Conservation (phyloP, 768 basidiomycete species). For the Auricularia sp. region DNA sequence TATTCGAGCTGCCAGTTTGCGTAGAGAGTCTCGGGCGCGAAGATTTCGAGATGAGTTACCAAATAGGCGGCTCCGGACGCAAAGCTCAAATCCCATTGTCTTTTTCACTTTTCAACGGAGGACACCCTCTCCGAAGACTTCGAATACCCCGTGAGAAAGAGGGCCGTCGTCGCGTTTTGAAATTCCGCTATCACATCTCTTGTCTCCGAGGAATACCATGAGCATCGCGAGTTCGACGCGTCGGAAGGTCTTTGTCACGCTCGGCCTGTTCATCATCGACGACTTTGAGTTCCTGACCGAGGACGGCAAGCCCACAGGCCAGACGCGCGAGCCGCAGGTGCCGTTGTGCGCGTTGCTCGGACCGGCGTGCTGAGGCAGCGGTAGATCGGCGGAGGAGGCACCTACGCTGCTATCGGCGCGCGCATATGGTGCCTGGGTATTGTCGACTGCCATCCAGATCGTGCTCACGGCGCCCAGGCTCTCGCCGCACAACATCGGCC, state of each 20-base stretch:
- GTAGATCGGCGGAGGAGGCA: constrained; percentile 71
- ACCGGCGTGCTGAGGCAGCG: background rate
- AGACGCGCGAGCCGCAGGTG: constrained; percentile 40
- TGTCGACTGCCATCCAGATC: constrained; percentile 2
- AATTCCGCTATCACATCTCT: no score
- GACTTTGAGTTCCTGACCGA: constrained; percentile 55
- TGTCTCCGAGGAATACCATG: background rate
- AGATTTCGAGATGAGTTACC: no score
- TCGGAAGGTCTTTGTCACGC: constrained; percentile 12
- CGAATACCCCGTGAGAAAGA: no score
- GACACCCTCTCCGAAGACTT: no score
- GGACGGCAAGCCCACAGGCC: constrained; percentile 41
- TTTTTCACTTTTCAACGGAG: no score
- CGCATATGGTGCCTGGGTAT: constrained; percentile 53
- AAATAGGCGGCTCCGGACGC: no score
- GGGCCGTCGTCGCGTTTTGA: no score
- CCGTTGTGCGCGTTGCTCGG: constrained; percentile 11
- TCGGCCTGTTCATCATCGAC: constrained; percentile 90
- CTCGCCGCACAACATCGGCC: constrained; percentile 51
- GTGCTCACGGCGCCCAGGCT: constrained; percentile 39
- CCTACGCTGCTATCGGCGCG: constrained; percentile 69
- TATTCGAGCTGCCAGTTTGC: no score
- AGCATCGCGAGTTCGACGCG: background rate
- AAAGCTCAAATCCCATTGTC: no score
- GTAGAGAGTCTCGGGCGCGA: no score